phyloP scores from a whole-genome alignment of 345 rosid species.

The Raphanus raphanistrum region DNA sequence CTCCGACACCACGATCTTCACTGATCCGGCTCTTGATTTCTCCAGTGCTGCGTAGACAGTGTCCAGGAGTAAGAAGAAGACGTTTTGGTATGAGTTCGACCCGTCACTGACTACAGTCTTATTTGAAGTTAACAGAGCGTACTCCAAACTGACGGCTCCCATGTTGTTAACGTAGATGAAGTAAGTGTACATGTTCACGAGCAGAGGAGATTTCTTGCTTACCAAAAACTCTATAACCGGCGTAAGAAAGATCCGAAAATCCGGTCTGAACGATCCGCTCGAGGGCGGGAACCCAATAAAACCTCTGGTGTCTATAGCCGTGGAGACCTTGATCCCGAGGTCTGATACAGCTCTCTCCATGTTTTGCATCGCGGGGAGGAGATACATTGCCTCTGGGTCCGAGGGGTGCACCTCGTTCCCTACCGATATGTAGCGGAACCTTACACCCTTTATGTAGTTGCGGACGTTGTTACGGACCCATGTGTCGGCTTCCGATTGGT shows the following conservation, averaged over 20 bases:
- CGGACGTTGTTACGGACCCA: slow-evolving; percentile 48
- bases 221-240: slow-evolving; percentile 40
- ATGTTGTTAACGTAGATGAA: slow-evolving; percentile 28
- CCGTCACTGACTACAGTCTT: slow-evolving; percentile 26
- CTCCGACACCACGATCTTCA: slow-evolving; percentile 60
- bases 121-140: slow-evolving; percentile 41
- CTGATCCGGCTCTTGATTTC: slow-evolving; percentile 46
- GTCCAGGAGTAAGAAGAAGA: slow-evolving; percentile 56
- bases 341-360: slow-evolving; percentile 38
- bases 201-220: slow-evolving; percentile 42
- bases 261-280: slow-evolving; percentile 31
- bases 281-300: slow-evolving; percentile 45
- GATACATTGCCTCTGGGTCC: slow-evolving; percentile 20
- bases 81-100: slow-evolving; percentile 40
- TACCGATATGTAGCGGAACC: slow-evolving; percentile 53
- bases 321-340: slow-evolving; percentile 47
- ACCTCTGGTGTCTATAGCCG: slow-evolving; percentile 34
- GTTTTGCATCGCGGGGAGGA: slow-evolving; percentile 40
- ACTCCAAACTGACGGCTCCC: slow-evolving; percentile 38
- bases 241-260: slow-evolving; percentile 25
- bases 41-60: slow-evolving; percentile 53
- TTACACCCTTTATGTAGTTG: slow-evolving; percentile 38
- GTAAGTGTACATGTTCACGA: slow-evolving; percentile 44
- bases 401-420: slow-evolving; percentile 48
- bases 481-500: slow-evolving; percentile 37